Base-by-base conservation (phyloP, 352 stramenopile genomes). In the Halophytophthora batemanensis region DNA sequence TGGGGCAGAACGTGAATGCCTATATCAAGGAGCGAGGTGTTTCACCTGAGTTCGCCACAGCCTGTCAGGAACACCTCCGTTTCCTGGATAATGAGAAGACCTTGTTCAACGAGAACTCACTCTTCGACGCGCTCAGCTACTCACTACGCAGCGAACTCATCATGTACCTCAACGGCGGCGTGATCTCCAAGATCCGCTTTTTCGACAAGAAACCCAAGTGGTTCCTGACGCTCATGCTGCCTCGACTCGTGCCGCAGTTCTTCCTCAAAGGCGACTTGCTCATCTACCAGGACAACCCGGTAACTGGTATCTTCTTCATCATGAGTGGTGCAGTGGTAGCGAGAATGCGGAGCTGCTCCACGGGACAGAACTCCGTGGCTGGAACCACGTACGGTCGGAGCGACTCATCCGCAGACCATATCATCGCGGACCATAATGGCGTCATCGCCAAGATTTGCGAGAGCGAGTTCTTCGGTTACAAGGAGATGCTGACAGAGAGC, bases 151-250 rank as follows among this genome's bases (percentile, higher is more conserved):
- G 69, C 33, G 80, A 91, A 25, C 60, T 91, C 10, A 81, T 87
- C 23, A 45, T 91, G 47, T 71, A 77, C 31, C 58, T 91, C 25
- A 87, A 91, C 45, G 64, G 44, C 23, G 60, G 61, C 23, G 60
- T 86, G 1, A 55, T 89, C 4, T 74, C 75, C 3, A 79, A 86
- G 45, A 73, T 89, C 6, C 73, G 80, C 1, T 89, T 91, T 50
- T 91, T 91, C 23, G 80, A 91, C 45, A 91, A 91, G 46, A 91
- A 91, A 22, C 80, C 80, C 3, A 91, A 91, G 35, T 91, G 80
- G 80, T 91, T 91, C 50, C 52, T 91, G 14, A 86, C 80, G 13
- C 55, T 91, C 15, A 50, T 91, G 12, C 51, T 91, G 12, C 80
- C 77, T 18, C 62, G 76, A 18, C 59, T 91, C 3, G 64, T 86